Percentiles rank a stretch among this genome's conserved stretches.
Evolutionary conservation across 116 monocot genomes (phyloP).

Genomic region (Dioscorea cayenensis): DNA sequence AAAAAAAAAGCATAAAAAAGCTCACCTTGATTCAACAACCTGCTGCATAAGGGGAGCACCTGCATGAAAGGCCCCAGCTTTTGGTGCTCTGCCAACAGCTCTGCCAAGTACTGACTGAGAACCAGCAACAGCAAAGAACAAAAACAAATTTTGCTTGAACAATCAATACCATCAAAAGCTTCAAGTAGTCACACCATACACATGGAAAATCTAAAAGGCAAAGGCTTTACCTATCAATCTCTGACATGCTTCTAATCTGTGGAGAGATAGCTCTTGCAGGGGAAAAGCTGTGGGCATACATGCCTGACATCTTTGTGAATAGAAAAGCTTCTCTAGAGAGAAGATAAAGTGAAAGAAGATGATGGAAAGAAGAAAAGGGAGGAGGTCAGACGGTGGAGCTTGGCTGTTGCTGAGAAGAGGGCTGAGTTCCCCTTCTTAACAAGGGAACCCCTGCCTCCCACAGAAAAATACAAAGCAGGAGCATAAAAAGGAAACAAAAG

Average conservation of each 20-base stretch:
- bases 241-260: slow-evolving; percentile 69
- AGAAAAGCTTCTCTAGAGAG: slow-evolving; percentile 2
- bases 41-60: slow-evolving; percentile 89
- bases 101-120: slow-evolving; percentile 87
- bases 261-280: slow-evolving; percentile 76
- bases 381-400: slow-evolving; percentile 9
- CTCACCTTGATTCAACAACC: slow-evolving; percentile 87
- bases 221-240: slow-evolving; percentile 55
- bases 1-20: not conserved
- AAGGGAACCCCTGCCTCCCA: not conserved
- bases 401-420: not conserved
- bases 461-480: not conserved
- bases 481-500: not conserved
- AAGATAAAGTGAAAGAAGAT: not conserved
- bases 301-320: slow-evolving; percentile 55
- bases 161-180: slow-evolving; percentile 8
- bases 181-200: not conserved
- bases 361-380: not conserved
- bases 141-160: slow-evolving; percentile 19
- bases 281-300: slow-evolving; percentile 65
- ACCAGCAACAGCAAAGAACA: slow-evolving; percentile 15
- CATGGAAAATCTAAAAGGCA: slow-evolving; percentile 1
- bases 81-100: slow-evolving; percentile 87
- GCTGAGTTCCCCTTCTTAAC: not conserved
- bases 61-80: slow-evolving; percentile 96